phyloP scores from a whole-genome alignment of 208 protist species.

The Leishmania tropica region DNA sequence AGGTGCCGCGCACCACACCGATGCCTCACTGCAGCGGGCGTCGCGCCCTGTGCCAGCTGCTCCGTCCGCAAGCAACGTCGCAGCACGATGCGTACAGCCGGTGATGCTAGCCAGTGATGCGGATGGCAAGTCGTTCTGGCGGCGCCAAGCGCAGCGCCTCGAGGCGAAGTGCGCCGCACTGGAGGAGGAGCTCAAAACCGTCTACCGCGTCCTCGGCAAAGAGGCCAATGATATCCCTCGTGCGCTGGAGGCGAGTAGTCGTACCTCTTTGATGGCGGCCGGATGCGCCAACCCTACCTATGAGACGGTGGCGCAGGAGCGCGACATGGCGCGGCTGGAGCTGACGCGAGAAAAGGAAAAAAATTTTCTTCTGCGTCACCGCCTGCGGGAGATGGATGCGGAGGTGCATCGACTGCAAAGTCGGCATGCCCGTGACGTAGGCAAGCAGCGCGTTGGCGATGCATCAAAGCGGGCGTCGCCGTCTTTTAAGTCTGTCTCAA shows the following conservation, averaged over 20 bases:
- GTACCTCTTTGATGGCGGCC: neutral
- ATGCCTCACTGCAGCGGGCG: neutral
- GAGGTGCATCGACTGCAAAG: conserved; percentile 12
- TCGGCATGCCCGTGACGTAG: neutral
- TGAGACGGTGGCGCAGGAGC: conserved; percentile 22
- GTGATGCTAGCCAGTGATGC: neutral
- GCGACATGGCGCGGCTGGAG: conserved; percentile 34
- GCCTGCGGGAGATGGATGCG: conserved; percentile 31
- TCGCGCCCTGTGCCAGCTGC: neutral
- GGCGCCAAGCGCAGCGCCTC: conserved; percentile 24
- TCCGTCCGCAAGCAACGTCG: neutral
- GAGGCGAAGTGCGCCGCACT: conserved; percentile 11
- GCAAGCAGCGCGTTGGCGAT: neutral
- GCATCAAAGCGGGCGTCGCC: neutral
- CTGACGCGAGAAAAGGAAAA: conserved; percentile 44
- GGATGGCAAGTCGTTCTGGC: conserved; percentile 20
- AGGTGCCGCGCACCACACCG: neutral
- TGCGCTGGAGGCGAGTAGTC: neutral
- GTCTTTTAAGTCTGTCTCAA: neutral
- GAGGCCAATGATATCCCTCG: neutral
- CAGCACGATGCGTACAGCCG: neutral
- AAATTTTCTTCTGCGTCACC: conserved; percentile 29
- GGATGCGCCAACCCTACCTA: neutral
- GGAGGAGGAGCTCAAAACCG: conserved; percentile 13
- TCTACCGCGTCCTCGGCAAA: conserved; percentile 15